Evolutionary conservation across 345 rosid genomes (phyloP), one percentile per base, ranked within the genome.

Genomic region (Laguncularia racemosa): DNA sequence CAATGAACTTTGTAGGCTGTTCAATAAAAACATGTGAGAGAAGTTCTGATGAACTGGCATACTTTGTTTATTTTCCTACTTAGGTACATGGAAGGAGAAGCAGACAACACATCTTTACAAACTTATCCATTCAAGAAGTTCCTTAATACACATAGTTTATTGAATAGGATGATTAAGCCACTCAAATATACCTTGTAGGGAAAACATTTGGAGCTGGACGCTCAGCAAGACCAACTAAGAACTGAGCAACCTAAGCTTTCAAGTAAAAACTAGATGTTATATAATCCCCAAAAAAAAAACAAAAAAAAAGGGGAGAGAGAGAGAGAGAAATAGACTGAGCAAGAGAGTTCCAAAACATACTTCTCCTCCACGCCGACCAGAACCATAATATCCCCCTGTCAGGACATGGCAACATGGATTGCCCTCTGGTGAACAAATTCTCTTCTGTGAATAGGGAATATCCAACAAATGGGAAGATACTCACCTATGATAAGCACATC

Each of bases 341-440:
- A 23, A 21, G 17, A 17, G 52, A 52, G 50, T 44, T 12, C 16
- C 38, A 18, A 9, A 68, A 55, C 64, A 44, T 14, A 83, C 89
- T 88, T 89, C 95, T 44, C 98, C 96, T 61, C 98, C 98, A 71
- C 44, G 98, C 58, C 93, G 93, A 40, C 98, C 98, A 55, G 98
- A 88, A 61, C 98, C 98, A 77, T 88, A 86, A 65, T 91, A 91
- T 56, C 98, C 98, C 63, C 98, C 98, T 91, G 69, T 52, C 48
- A 68, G 46, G 45, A 44, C 21, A 67, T 53, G 46, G 53, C 40
- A 23, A 52, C 57, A 10, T 46, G 53, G 49, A 48, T 20, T 33
- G 57, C 40, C 11, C 40, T 33, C 10, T 33, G 5, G 40, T 33
- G 40, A 33, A 33, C 11, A 33, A 33, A 33, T 33, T 33, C 10